These are phyloP conservation scores for Magnolia sinica DNA, from an alignment of 164 flowering plant species.

Conservation along the genomic window DNA sequence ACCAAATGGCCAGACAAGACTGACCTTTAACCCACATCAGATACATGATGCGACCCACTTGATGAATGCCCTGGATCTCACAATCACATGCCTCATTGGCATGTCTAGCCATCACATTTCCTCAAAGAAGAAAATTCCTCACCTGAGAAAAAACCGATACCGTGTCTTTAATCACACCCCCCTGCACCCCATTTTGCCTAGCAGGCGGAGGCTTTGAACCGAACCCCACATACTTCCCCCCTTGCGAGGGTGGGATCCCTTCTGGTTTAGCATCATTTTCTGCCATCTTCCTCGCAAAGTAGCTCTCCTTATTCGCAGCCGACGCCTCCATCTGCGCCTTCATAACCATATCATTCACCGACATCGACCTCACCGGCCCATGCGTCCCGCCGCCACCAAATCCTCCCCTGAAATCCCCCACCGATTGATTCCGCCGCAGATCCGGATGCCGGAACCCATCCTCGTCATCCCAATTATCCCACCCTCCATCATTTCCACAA, in stretches of 20 bases:
- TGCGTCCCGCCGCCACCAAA: conserved; percentile 22
- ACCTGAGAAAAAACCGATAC: conserved; percentile 87
- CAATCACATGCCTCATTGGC: not conserved
- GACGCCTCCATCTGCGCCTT: conserved; percentile 76
- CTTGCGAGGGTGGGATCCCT: conserved; percentile 88
- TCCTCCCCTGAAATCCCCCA: conserved; percentile 43
- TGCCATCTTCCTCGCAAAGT: conserved; percentile 67
- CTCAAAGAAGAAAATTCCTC: not conserved
- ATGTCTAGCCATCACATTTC: not conserved
- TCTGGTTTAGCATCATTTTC: conserved; percentile 85
- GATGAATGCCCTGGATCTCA: not conserved
- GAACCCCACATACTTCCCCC: conserved; percentile 96
- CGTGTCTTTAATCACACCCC: conserved; percentile 55
- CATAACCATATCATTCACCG: conserved; percentile 74
- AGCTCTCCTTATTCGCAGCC: conserved; percentile 77
- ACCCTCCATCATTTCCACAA: conserved; percentile 36
- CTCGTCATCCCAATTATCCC: conserved; percentile 89
- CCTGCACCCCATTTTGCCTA: conserved; percentile 40
- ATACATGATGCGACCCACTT: not conserved
- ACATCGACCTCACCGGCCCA: conserved; percentile 56
- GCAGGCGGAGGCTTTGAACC: conserved; percentile 71
- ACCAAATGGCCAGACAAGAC: too few species aligned
- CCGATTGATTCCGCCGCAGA: conserved; percentile 75
- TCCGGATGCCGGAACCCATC: conserved; percentile 40
- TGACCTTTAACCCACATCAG: not conserved